Conservation (phyloP, 352 stramenopile genomes). For the Globisporangium orthogonon region DNA sequence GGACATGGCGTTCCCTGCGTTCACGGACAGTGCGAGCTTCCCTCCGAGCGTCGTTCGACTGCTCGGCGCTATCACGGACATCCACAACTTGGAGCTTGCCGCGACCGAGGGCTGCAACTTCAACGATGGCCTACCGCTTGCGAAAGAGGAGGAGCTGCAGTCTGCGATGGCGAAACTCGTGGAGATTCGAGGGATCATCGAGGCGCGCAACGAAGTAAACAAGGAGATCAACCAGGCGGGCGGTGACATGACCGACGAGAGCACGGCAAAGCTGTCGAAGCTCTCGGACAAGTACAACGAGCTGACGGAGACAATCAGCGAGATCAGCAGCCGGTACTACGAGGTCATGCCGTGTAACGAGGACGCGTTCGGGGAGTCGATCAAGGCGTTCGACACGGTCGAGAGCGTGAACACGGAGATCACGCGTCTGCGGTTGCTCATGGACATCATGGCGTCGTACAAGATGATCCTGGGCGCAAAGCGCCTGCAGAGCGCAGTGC, state of each 20-base stretch:
- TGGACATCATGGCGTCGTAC: constrained; percentile 73
- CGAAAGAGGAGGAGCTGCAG: constrained; percentile 50
- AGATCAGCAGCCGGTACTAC: constrained; percentile 72
- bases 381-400: constrained; percentile 54
- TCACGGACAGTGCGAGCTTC: constrained; percentile 19
- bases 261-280: constrained; percentile 26
- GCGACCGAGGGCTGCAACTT: constrained; percentile 46
- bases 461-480: constrained; percentile 73
- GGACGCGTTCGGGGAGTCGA: constrained; percentile 43
- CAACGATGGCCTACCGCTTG: constrained; percentile 45
- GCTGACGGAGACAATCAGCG: constrained; percentile 59
- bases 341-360: constrained; percentile 76
- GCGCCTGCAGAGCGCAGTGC: constrained; percentile 18
- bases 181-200: constrained; percentile 41
- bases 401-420: constrained; percentile 63
- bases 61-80: constrained; percentile 64
- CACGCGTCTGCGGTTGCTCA: constrained; percentile 43
- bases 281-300: constrained; percentile 40
- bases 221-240: constrained; percentile 41
- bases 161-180: constrained; percentile 36
- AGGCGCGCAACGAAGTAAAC: constrained; percentile 40
- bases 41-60: constrained; percentile 35
- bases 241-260: constrained; percentile 43
- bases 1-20: constrained; percentile 24
- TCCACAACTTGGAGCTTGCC: constrained; percentile 59